These are phyloP conservation scores for Rhamnella rubrinervis DNA, from an alignment of 331 rosid species.

Conservation along the genomic window DNA sequence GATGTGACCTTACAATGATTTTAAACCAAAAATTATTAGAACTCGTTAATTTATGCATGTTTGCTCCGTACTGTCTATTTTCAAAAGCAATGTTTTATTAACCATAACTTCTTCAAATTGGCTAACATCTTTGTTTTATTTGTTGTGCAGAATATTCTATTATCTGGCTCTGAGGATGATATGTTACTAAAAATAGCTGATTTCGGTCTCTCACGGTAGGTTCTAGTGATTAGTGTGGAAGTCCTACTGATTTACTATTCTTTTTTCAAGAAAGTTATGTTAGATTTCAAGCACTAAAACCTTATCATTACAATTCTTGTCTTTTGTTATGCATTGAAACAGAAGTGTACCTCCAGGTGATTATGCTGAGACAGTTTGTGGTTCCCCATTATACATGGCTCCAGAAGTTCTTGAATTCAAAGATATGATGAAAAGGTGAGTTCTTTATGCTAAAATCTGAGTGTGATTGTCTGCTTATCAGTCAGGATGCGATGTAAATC, in stretches of 20 bases:
- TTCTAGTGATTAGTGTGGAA: neutral
- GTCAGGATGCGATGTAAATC: neutral
- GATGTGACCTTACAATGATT: too few species aligned
- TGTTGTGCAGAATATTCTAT: slow-evolving; percentile 51
- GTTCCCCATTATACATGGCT: slow-evolving; percentile 66
- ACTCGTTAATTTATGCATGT: too few species aligned
- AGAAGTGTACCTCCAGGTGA: slow-evolving; percentile 46
- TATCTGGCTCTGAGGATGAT: slow-evolving; percentile 39
- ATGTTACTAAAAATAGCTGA: slow-evolving; percentile 59
- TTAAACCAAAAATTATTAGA: too few species aligned
- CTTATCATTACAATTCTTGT: slow-evolving; percentile 8
- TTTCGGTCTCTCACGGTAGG: slow-evolving; percentile 72
- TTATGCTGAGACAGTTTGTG: slow-evolving; percentile 55
- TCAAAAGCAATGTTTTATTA: neutral
- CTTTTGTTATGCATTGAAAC: neutral
- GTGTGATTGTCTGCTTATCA: neutral
- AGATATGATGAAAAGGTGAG: slow-evolving; percentile 55
- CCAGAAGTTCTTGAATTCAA: slow-evolving; percentile 66
- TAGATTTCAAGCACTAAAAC: neutral
- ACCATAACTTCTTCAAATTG: neutral
- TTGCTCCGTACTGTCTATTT: too few species aligned
- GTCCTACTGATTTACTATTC: neutral
- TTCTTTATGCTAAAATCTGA: neutral
- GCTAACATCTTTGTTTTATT: slow-evolving; percentile 21
- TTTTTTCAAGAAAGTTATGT: neutral